Evolutionary conservation across 192 early-diverging fungal species (phyloP), one percentile per base, ranked within the genome.

Genomic region (Glomus cerebriforme): DNA sequence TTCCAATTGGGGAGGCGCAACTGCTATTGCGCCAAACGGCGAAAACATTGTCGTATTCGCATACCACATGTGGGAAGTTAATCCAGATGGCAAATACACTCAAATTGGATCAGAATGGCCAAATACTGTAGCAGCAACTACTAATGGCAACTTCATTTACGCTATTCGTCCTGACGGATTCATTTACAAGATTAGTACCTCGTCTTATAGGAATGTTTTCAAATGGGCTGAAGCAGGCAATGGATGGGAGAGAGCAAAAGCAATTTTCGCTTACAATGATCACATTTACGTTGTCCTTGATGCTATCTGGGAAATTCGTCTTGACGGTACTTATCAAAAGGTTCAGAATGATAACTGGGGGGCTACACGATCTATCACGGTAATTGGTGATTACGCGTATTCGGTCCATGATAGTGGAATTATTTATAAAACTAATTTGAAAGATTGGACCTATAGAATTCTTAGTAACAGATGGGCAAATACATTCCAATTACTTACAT

Each of bases 271-370:
- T 27, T 63, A 63, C 13, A 63, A 63, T 63, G 62, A 63, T 10
- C 62, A 27, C 62, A 63, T 63, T 63, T 63, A 63, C 62, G 62
- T 63, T 27, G 62, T 63, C n/a, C 27, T 63, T 63, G 6, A 63
- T 13, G 27, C 62, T 63, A 63, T 63, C 7, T 63, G 62, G 62
- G 62, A 63, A 63, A 63, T 63, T 63, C 62, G 62, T 63, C 62
- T 63, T 63, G 62, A 63, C 29, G 8, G 62, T 6, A 63, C 62
- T 63, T 63, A 63, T 63, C 24, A 31, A 63, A 31, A 63, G 2
- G 62, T 63, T 27, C 62, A 63, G 13, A 63, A 29, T 63, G 62
- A 63, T 29, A 8, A 27, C 7, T 63, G 62, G 62, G 26, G 62
- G 1, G 13, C 0, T 31, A 63, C 45, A 47, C 45, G 45, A 47